Conservation (phyloP, 768 basidiomycete species). For the Phlebiopsis gigantea region DNA sequence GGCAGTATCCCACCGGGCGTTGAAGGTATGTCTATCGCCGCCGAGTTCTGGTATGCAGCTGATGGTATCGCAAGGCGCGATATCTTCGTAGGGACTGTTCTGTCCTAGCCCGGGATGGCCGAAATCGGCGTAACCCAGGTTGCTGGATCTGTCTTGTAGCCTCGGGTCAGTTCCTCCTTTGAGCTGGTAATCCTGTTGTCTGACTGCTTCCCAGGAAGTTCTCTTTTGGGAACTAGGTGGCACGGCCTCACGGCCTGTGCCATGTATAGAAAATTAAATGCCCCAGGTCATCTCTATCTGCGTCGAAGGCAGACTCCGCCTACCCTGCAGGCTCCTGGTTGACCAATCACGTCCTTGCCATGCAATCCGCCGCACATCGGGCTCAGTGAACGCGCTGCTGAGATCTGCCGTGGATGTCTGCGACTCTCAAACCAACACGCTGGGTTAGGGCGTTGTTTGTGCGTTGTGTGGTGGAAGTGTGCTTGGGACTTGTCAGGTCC, state of each 20-base stretch:
- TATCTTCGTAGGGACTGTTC: background rate
- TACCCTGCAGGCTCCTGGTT: background rate
- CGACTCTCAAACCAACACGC: background rate
- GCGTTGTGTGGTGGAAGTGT: background rate
- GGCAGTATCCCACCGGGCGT: background rate
- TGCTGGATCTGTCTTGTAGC: too few relatives aligned
- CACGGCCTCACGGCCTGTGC: too few relatives aligned
- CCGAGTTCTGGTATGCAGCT: background rate
- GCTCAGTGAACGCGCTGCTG: background rate
- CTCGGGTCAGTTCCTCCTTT: too few relatives aligned
- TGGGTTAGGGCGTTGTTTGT: background rate
- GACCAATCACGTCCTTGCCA: background rate
- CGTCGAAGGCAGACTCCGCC: background rate
- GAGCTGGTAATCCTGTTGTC: too few relatives aligned
- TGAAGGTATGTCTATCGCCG: background rate
- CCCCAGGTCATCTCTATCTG: background rate
- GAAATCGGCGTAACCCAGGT: too few relatives aligned
- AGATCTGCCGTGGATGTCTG: too few relatives aligned
- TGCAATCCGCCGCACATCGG: background rate
- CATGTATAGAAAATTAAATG: conserved; percentile 6
- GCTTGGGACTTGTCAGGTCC: background rate
- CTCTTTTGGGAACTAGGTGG: too few relatives aligned
- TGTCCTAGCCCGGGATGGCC: too few relatives aligned
- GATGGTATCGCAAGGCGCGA: background rate
- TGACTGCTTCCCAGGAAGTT: too few relatives aligned